Conservation (phyloP, 306 rosid genomes). For the Glycine latifolia region DNA sequence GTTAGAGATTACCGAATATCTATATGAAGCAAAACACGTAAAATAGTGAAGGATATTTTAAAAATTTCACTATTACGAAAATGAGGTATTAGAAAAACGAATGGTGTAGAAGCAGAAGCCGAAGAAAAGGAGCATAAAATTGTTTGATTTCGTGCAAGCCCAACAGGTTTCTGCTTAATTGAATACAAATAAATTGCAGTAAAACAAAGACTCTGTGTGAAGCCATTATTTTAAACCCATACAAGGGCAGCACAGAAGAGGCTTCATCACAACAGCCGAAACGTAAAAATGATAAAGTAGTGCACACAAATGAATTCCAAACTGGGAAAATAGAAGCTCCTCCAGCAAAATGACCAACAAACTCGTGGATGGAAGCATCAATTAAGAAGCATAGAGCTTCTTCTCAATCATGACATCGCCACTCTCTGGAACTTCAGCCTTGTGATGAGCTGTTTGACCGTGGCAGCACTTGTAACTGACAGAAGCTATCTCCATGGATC, state of each 20-base stretch:
- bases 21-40: too few species aligned
- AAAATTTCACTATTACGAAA: too few species aligned
- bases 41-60: too few species aligned
- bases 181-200: neutral
- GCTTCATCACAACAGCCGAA: slow-evolving; percentile 27
- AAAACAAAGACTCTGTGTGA: slow-evolving; percentile 10
- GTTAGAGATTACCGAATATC: too few species aligned
- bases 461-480: slow-evolving; percentile 55
- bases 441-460: slow-evolving; percentile 26
- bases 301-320: slow-evolving; percentile 32
- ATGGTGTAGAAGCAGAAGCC: too few species aligned
- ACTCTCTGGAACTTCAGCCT: slow-evolving; percentile 33
- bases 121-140: neutral
- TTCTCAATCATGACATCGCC: slow-evolving; percentile 55
- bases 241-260: slow-evolving; percentile 31
- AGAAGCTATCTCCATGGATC: slow-evolving; percentile 49
- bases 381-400: neutral
- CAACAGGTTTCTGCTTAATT: neutral
- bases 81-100: too few species aligned
- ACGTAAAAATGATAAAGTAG: neutral
- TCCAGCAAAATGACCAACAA: neutral
- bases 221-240: slow-evolving; percentile 48
- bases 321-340: neutral
- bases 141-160: slow-evolving; percentile 12
- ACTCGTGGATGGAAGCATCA: neutral